These are phyloP conservation scores for Kwoniella sp. DNA, from an alignment of 768 basidiomycete genomes.

Conservation along the genomic window DNA sequence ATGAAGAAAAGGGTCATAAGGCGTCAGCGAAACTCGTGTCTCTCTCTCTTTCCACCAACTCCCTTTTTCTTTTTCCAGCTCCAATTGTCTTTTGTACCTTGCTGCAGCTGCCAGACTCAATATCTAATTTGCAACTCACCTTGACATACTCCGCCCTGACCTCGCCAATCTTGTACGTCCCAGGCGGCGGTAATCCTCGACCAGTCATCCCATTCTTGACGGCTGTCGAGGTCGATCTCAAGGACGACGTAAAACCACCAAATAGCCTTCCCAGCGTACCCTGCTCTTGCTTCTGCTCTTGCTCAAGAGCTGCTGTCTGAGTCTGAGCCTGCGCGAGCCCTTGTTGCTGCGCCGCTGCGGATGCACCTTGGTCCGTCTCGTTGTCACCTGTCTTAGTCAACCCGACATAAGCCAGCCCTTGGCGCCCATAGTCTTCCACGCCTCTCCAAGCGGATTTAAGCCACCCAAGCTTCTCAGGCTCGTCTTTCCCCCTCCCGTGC, in stretches of 20 bases:
- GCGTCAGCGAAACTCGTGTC: too few relatives aligned
- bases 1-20: too few relatives aligned
- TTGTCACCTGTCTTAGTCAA: constrained; percentile 16
- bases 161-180: constrained; percentile 54
- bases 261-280: constrained; percentile 27
- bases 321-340: too few relatives aligned
- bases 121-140: constrained; percentile 41
- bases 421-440: constrained; percentile 25
- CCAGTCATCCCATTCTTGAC: constrained; percentile 1
- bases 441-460: constrained; percentile 22
- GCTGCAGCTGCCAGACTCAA: not conserved
- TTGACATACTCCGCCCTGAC: constrained; percentile 55
- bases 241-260: constrained; percentile 34
- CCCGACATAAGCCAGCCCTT: constrained; percentile 18
- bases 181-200: constrained; percentile 44
- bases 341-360: too few relatives aligned
- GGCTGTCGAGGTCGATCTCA: constrained; percentile 5
- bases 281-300: constrained; percentile 2
- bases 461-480: constrained; percentile 46
- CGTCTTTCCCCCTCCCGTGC: constrained; percentile 51
- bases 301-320: too few relatives aligned
- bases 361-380: not conserved
- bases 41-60: too few relatives aligned
- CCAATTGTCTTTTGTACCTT: not conserved
- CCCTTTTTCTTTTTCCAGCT: too few relatives aligned